These are phyloP conservation scores for Sugiyamaella neomexicana DNA, from an alignment of 1,139 yeast species.

Conservation along the genomic window DNA sequence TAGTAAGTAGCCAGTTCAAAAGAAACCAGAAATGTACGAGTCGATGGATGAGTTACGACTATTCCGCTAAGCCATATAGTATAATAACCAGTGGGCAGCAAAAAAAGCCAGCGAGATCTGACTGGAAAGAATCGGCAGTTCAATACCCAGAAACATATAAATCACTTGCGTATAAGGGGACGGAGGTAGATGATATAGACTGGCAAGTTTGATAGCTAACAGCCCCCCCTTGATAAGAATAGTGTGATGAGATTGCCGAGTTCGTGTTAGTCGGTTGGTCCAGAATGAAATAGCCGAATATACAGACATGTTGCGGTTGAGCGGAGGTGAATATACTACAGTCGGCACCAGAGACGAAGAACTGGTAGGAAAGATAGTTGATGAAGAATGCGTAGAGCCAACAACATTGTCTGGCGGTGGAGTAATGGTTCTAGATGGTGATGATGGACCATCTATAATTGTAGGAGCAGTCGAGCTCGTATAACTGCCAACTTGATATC, in stretches of 20 bases:
- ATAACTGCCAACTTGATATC: background rate
- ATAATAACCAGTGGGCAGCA: slow-evolving; percentile 11
- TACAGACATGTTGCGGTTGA: background rate
- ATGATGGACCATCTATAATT: background rate
- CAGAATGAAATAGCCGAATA: background rate
- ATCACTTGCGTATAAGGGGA: slow-evolving; percentile 7
- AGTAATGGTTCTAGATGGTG: background rate
- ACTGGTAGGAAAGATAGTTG: background rate
- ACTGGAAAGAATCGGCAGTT: slow-evolving; percentile 13
- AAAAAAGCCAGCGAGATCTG: slow-evolving; percentile 7
- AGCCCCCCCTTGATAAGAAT: slow-evolving; percentile 7
- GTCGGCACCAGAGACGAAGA: slow-evolving; percentile 10
- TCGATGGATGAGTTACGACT: no score
- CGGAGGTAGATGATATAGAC: background rate
- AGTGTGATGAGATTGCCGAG: background rate
- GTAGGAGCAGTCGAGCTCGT: background rate
- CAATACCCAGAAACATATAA: slow-evolving; percentile 13
- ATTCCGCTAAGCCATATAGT: background rate
- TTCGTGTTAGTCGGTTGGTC: background rate
- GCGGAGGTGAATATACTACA: slow-evolving; percentile 7
- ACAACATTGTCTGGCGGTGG: background rate
- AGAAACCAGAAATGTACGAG: background rate
- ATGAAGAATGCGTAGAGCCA: background rate
- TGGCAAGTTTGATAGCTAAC: slow-evolving; percentile 7
- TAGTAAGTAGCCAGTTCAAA: no score